Evolutionary conservation across 257 asterid species (phyloP).

Genomic region (Solanum sejunctum): DNA sequence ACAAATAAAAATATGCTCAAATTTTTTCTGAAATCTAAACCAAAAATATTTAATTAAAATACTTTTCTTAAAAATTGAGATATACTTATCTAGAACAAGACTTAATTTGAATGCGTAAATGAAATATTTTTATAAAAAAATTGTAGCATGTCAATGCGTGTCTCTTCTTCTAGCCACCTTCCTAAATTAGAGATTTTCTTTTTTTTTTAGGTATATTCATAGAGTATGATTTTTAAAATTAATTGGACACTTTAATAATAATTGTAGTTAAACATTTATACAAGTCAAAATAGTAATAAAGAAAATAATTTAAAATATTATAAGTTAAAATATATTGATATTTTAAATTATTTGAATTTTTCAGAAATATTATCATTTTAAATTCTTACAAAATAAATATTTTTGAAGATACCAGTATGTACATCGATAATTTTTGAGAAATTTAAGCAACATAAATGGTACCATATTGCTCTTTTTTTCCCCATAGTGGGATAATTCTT

Average conservation of each 20-base stretch:
- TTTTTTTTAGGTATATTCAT: background rate
- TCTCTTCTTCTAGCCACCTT: conserved; percentile 35
- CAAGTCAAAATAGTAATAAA: background rate
- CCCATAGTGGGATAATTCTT: background rate
- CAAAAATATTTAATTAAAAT: too few species aligned
- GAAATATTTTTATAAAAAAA: background rate
- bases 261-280: background rate
- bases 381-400: background rate
- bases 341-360: background rate
- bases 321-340: background rate
- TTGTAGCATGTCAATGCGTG: background rate
- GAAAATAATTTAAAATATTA: background rate
- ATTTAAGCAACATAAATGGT: background rate
- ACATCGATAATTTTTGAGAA: background rate
- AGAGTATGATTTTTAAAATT: background rate
- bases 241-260: background rate
- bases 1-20: background rate
- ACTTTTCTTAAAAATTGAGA: background rate
- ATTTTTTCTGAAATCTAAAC: background rate
- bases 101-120: background rate
- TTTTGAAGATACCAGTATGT: background rate
- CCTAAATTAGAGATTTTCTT: conserved; percentile 4
- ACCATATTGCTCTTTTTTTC: background rate
- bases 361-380: background rate
- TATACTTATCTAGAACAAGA: background rate